Evolutionary conservation across 1,284 basidiomycete genomes (phyloP), one percentile per base, ranked within the genome.

Genomic region (Xanthoconium separans): DNA sequence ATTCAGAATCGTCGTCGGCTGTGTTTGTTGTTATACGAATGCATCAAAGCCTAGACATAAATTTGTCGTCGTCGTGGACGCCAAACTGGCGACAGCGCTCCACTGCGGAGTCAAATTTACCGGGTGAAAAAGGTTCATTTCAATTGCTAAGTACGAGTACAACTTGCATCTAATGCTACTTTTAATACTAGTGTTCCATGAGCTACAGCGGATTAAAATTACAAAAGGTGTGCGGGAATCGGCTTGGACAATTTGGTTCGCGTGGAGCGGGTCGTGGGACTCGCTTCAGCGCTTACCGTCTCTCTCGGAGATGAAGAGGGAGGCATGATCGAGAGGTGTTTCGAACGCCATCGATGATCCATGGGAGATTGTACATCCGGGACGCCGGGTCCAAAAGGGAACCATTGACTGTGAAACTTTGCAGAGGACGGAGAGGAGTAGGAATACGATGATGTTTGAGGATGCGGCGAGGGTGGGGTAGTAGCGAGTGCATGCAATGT

Each of bases 301-400:
- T 54, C 54, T 33, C 54, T 24, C 5, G 53, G 54, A 55, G 60
- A 58, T 13, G 51, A 50, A n/a, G 50, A n/a, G 30, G 24, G 20
- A 27, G 53, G 49, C 47, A 59, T 61, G 50, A 57, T 52, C n/a
- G 67, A 68, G 33, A 63, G 47, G 49, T 69, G 65, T 41, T 40
- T 62, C 36, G 48, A 48, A 27, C 22, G 39, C 45, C 40, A 48
- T 18, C 34, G 45, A 36, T 30, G 29, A 18, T 42, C 43, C 27
- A n/a, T 29, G 4, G 56, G 36, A 29, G 54, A 41, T 5, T 22
- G 51, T 6, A 22, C n/a, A 45, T 39, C 47, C 31, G 9, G 16
- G 40, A 40, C 39, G 12, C 48, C 42, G 13, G 50, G 53, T 29
- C 43, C 36, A 11, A 41, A 37, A 40, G 27, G 27, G 20, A 39